These are phyloP conservation scores for Cruciata laevipes DNA, from an alignment of 257 asterid genomes.

Conservation along the genomic window DNA sequence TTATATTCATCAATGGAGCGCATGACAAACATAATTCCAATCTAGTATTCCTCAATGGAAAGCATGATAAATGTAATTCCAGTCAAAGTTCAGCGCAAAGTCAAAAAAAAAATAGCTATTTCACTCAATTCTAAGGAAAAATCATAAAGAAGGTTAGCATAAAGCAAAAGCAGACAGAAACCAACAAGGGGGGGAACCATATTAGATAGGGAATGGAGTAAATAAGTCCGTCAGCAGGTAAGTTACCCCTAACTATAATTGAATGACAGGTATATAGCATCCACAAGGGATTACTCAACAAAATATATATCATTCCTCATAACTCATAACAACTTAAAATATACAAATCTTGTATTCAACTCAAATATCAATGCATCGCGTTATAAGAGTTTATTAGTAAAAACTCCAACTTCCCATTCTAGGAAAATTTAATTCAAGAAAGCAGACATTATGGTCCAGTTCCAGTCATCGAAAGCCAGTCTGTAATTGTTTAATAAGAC, in stretches of 20 bases:
- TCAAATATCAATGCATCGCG: not conserved
- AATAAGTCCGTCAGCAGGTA: not conserved
- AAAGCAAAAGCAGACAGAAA: not conserved
- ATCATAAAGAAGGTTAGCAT: not conserved
- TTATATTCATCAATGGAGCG: not conserved
- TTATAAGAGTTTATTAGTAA: not conserved
- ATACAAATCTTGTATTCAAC: not conserved
- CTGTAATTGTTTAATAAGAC: not conserved
- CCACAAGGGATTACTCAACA: not conserved
- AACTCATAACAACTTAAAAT: not conserved
- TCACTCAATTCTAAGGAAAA: not conserved
- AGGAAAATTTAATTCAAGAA: not conserved
- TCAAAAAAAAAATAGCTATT: not conserved
- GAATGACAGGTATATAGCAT: not conserved
- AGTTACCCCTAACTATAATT: not conserved
- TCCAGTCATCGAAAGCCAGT: not conserved
- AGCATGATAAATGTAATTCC: not conserved
- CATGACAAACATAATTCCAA: too few species aligned
- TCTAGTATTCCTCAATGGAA: not conserved
- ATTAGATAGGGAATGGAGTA: too few species aligned
- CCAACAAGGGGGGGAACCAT: not conserved
- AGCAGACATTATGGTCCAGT: not conserved
- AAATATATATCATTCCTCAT: not conserved
- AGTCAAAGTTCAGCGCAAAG: not conserved
- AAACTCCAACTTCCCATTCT: not conserved